phyloP scores from a whole-genome alignment of 2,329 filamentous ascomycete genomes.

The Emydomyces testavorans region DNA sequence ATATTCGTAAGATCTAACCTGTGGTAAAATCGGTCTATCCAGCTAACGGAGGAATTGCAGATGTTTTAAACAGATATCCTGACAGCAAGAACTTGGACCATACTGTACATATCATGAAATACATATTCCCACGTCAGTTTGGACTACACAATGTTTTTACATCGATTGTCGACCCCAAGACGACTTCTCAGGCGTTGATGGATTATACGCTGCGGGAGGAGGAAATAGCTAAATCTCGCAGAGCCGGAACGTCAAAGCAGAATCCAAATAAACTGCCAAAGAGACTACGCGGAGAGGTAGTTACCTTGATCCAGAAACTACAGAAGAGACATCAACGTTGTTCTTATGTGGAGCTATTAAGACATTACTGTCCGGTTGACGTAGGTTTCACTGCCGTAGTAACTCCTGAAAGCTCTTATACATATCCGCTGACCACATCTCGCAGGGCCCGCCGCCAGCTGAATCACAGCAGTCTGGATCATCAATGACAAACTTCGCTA shows the following conservation, averaged over 20 bases:
- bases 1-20: slow-evolving; percentile 54
- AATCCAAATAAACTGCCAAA: slow-evolving; percentile 26
- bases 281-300: slow-evolving; percentile 50
- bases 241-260: neutral
- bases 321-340: slow-evolving; percentile 62
- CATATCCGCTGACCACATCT: neutral
- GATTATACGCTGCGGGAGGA: slow-evolving; percentile 79
- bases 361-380: slow-evolving; percentile 62
- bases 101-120: slow-evolving; percentile 67
- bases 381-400: slow-evolving; percentile 24
- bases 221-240: slow-evolving; percentile 47
- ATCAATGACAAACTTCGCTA: slow-evolving; percentile 59
- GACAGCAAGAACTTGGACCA: slow-evolving; percentile 39
- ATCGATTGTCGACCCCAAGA: slow-evolving; percentile 49
- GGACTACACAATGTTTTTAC: slow-evolving; percentile 87
- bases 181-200: slow-evolving; percentile 63
- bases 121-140: slow-evolving; percentile 88
- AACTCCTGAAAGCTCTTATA: neutral
- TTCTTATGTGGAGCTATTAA: slow-evolving; percentile 65
- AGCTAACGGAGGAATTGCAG: slow-evolving; percentile 36
- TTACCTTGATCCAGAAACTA: slow-evolving; percentile 53
- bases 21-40: neutral
- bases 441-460: neutral
- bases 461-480: slow-evolving; percentile 13
- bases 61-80: slow-evolving; percentile 65